phyloP scores from a whole-genome alignment of 2,329 filamentous ascomycete genomes.

The Colletotrichum theobromicola region DNA sequence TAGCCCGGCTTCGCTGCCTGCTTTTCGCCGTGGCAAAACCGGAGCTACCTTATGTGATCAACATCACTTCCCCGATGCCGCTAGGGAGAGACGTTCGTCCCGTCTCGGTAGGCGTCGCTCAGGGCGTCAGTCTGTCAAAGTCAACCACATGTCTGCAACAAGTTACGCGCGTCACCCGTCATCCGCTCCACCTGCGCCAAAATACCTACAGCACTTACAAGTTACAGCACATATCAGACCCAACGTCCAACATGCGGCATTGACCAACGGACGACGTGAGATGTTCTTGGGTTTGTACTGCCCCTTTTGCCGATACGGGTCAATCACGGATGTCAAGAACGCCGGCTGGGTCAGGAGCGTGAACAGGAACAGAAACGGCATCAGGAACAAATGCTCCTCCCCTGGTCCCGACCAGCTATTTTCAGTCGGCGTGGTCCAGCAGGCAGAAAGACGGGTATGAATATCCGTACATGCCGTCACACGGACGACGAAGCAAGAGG shows the following conservation, averaged over 20 bases:
- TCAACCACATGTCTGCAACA: constrained; percentile 17
- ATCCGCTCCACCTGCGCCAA: constrained; percentile 7
- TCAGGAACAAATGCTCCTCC: constrained; percentile 1
- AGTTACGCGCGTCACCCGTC: constrained; percentile 16
- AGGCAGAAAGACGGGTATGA: neutral
- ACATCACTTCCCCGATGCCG: neutral
- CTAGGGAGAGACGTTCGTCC: constrained; percentile 21
- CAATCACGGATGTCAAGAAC: neutral
- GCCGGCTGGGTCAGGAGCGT: neutral
- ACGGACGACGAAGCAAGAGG: neutral
- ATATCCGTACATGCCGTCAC: neutral
- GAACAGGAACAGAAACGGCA: neutral
- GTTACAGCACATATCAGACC: neutral
- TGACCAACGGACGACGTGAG: neutral
- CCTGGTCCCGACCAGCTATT: neutral
- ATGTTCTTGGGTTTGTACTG: neutral
- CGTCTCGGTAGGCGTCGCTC: constrained; percentile 16
- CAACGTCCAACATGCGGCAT: neutral
- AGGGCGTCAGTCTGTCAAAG: constrained; percentile 8
- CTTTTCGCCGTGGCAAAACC: neutral
- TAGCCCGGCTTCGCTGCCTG: neutral
- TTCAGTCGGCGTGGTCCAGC: neutral
- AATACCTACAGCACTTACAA: neutral
- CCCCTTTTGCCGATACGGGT: neutral
- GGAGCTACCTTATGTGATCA: constrained; percentile 7